These are phyloP conservation scores for Camelina laxa DNA, from an alignment of 345 rosid genomes.

Conservation along the genomic window DNA sequence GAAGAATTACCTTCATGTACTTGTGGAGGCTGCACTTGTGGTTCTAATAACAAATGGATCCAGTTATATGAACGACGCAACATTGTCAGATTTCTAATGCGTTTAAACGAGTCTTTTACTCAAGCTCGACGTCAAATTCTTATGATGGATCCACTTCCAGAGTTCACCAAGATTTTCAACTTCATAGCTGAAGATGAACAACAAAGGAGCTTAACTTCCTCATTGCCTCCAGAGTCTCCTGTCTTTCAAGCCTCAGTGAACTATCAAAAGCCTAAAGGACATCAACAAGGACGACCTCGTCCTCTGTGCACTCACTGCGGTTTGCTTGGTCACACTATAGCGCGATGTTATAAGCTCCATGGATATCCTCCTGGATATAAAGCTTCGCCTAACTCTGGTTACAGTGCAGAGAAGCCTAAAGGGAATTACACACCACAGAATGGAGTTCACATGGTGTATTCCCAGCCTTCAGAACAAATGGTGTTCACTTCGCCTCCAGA, in stretches of 20 bases:
- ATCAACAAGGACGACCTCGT: not conserved
- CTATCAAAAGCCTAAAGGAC: not conserved
- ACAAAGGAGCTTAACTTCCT: fast-evolving
- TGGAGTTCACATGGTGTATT: not conserved
- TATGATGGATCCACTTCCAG: not conserved
- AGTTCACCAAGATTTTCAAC: not conserved
- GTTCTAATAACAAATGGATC: not conserved
- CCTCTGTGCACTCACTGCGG: not conserved
- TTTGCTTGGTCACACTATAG: not conserved
- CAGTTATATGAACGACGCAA: not conserved
- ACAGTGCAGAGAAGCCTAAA: not conserved
- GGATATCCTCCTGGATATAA: not conserved
- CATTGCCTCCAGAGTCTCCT: too few relatives aligned
- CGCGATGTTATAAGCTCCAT: not conserved
- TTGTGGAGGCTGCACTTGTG: not conserved
- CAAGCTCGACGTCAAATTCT: not conserved
- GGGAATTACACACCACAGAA: not conserved
- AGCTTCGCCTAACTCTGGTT: too few relatives aligned
- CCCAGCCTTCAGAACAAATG: not conserved
- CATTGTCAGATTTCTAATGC: not conserved
- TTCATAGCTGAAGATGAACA: not conserved
- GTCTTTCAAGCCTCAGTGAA: not conserved
- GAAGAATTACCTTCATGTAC: not conserved
- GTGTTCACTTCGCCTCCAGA: too few relatives aligned
- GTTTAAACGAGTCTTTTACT: not conserved